Evolutionary conservation across 345 rosid genomes (phyloP).

Genomic region (Rubroshorea leprosula): DNA sequence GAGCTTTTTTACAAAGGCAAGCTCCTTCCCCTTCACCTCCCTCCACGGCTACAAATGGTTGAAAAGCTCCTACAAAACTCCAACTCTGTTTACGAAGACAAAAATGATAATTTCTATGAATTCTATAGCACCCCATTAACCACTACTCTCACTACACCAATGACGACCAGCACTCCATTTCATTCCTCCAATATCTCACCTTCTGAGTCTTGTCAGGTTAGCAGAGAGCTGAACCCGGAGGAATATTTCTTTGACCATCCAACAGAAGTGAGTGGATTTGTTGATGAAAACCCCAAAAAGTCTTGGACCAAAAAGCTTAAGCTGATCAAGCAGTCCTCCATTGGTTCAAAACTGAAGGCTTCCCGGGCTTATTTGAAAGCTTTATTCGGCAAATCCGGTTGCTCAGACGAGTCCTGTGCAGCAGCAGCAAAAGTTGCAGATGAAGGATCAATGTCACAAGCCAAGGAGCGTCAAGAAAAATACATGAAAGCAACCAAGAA

Average conservation of each 20-base stretch:
- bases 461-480: constrained; percentile 21
- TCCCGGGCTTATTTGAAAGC: constrained; percentile 67
- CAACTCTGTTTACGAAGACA: constrained; percentile 10
- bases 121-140: constrained; percentile 57
- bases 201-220: constrained; percentile 59
- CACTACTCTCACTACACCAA: constrained; percentile 53
- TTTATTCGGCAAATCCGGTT: constrained; percentile 57
- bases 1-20: constrained; percentile 95
- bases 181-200: constrained; percentile 86
- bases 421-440: constrained; percentile 47
- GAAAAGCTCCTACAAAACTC: constrained; percentile 51
- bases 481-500: constrained; percentile 26
- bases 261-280: constrained; percentile 19
- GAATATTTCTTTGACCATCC: constrained; percentile 41
- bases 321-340: constrained; percentile 46
- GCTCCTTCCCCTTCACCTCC: constrained; percentile 86
- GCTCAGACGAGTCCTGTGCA: constrained; percentile 56
- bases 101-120: constrained; percentile 35
- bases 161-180: constrained; percentile 61
- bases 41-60: constrained; percentile 69
- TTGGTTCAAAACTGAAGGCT: constrained; percentile 67
- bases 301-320: constrained; percentile 63
- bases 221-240: constrained; percentile 64
- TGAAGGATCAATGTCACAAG: constrained; percentile 34
- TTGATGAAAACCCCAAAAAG: constrained; percentile 41